Base-by-base conservation (phyloP, 2,329 filamentous ascomycete genomes). In the Xylaria sp. region DNA sequence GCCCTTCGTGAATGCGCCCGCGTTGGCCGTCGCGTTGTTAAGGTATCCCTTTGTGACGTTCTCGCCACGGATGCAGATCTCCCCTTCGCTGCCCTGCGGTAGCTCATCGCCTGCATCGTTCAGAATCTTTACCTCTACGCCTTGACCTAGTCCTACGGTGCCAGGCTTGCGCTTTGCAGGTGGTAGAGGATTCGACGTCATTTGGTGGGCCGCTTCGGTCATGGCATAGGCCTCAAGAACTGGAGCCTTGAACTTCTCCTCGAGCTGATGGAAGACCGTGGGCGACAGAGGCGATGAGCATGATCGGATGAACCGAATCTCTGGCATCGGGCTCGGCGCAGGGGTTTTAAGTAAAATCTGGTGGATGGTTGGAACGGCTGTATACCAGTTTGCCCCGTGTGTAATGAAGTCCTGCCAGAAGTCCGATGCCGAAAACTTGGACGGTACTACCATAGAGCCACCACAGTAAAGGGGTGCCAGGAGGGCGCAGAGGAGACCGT, bases 201-300 rank as follows among this genome's bases (percentile, higher is more conserved):
- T 94, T 79, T 94, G 92, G 77, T 94, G 92, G 4, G 93, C 89
- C 6, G 93, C 93, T 82, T 97, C 93, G 48, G 93, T 97, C 93
- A 97, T 97, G 72, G 93, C 93, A 76, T 97, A 97, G 10, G 93
- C 93, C 82, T 97, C 93, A 20, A 97, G 86, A 0, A 97, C 93
- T 0, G 93, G 93, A 0, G 93, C 92, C 59, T 89, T 85, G 79
- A 94, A 92, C 0, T 89, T 86, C 74, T 88, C 86, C 77, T 97
- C 93, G 5, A 97, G 87, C 74, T 93, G 90, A 70, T 93, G 86
- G 82, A 96, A 94, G 59, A 89, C 89, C 70, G 93, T 94, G 0
- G 93, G 93, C 2, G 92, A 92, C 15, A 97, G 85, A 0, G 93
- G 93, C 23, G 92, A 94, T 11, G 92, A 95, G 83, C 93, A 97